Evolutionary conservation across 176 grass and related monocot species (phyloP), one percentile per base, ranked within the genome.

Genomic region (Sorghum bicolor): DNA sequence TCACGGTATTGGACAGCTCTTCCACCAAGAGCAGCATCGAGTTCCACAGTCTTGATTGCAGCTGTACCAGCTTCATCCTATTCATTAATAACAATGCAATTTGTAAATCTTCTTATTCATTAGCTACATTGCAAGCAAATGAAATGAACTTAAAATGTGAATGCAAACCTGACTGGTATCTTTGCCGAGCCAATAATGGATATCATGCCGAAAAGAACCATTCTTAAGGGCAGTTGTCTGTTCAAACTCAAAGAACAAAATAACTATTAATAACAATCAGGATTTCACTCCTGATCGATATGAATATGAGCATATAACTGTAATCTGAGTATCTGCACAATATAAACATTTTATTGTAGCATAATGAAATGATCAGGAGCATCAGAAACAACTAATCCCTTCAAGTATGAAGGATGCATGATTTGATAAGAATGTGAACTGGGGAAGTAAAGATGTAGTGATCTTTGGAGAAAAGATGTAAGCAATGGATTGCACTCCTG

Each of bases 131-230:
- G 52, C 82, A 9, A 2, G 26, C 10, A 45, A 93, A 78, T 5
- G 2, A 87, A 22, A 33, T 65, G 40, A 83, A 29, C 20, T 64
- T 40, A 60, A 32, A 74, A 65, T 84, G 31, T 72, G 75, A 85
- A 24, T 72, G 64, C 86, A 88, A 75, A 97, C 95, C 91, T 95
- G 89, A 66, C 89, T 99, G 75, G 91, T 94, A 85, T 94, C 96
- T 93, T 96, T 99, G 80, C 96, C 96, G 63, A 99, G 93, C 96
- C 96, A 99, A 92, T 99, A 99, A 53, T 99, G 96, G 81, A 96
- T 96, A 70, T 96, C 93, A 79, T 99, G 93, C 33, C 72, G 91
- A 78, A 92, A 81, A 83, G 96, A 95, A 73, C 93, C 96, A 92
- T 87, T 99, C 87, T 99, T 99, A 73, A 94, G 76, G 33, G 89